Evolutionary conservation across 2,329 filamentous ascomycete species (phyloP).

Genomic region (Nothopassalora personata): DNA sequence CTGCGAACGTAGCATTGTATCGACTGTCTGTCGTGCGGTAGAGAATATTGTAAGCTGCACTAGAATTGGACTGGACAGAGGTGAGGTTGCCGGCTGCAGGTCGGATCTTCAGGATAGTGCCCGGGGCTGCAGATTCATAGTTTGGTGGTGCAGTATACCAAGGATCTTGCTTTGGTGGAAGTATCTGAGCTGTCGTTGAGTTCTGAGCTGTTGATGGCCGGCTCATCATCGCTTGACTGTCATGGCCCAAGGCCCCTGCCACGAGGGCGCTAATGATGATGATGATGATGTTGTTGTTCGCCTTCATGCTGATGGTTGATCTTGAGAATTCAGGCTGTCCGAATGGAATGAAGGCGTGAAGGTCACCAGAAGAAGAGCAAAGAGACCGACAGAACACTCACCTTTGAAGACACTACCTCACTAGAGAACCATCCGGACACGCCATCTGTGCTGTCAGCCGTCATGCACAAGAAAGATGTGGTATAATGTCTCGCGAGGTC

Average conservation of each 20-base stretch:
- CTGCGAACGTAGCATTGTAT: slow-evolving; percentile 24
- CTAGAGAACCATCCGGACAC: background rate
- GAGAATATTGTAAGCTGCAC: slow-evolving; percentile 28
- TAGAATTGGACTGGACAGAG: slow-evolving; percentile 22
- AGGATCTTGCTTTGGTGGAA: slow-evolving; percentile 35
- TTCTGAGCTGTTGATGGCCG: background rate
- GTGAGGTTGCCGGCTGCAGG: slow-evolving; percentile 28
- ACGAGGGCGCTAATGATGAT: background rate
- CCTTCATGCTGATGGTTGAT: background rate
- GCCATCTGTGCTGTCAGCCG: background rate
- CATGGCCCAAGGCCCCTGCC: background rate
- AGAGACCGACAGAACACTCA: background rate
- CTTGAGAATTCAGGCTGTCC: background rate
- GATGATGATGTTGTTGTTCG: too few relatives aligned
- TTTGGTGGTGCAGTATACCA: slow-evolving; percentile 33
- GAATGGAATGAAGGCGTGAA: background rate
- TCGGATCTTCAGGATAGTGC: slow-evolving; percentile 33
- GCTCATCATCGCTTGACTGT: background rate
- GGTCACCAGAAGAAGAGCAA: background rate
- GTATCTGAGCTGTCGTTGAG: slow-evolving; percentile 10
- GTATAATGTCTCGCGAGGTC: background rate
- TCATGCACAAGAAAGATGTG: background rate
- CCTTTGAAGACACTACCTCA: background rate
- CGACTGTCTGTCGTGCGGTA: slow-evolving; percentile 26
- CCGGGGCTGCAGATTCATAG: slow-evolving; percentile 28